Evolutionary conservation across 169 alveolate genomes (phyloP), one percentile per base, ranked within the genome.

Genomic region (Plasmodium gaboni): DNA sequence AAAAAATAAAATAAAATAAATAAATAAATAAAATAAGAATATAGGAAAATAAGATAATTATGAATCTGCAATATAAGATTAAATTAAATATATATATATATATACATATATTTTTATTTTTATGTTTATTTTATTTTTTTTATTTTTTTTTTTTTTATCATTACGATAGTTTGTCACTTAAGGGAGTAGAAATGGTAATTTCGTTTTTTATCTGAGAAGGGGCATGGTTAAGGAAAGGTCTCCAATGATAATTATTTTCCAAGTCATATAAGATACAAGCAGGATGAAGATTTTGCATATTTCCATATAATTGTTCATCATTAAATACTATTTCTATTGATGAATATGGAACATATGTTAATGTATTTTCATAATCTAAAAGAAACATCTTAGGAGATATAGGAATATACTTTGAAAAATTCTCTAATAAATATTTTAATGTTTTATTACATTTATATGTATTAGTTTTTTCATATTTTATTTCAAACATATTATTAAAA

Each of bases 211-310:
- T 88, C 3, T 15, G 78, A 13, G 63, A 26, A 24, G 93, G 78
- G 10, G 94, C 85, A 60, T 69, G 95, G 51, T 94, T 89, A 22
- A 95, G 92, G 46, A 95, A 94, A 24, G 97, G 94, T 12, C 94
- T 80, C 97, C 97, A 95, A 64, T 93, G 94, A 17, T 88, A 70
- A 42, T 87, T 73, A 22, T 76, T 88, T 42, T 94, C 96, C 19
- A 95, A 91, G 61, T 95, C 97, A 93, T 95, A 95, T n/a, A 93
- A 32, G 32, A 95, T 95, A 53, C 96, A 90, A 5, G 97, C 93
- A 13, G 97, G 97, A 80, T 95, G 97, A 50, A 95, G 97, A 70
- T 93, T 95, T 59, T 95, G 97, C 74, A 95, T 71, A 69, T 95
- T 95, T 0, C 97, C 97, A 96, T 96, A 95, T 50, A 95, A 70